Evolutionary conservation across 2,329 filamentous ascomycete species (phyloP), one percentile per base, ranked within the genome.

Genomic region (Ophiostoma quercus): DNA sequence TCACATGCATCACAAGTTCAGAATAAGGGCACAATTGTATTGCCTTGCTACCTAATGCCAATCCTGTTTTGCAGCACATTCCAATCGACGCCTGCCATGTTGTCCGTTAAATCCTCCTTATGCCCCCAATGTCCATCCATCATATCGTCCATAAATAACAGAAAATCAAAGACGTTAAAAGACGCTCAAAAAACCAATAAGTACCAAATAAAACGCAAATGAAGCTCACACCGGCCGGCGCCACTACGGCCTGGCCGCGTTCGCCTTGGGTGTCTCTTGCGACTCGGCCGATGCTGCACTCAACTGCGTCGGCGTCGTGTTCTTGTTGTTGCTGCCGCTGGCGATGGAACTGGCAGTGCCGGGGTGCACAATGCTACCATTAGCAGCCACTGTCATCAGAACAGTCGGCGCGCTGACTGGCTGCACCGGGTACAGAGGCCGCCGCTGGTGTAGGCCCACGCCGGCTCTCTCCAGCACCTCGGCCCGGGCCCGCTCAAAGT

Each of bases 401-500:
- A 70, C 54, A 0, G 37, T 41, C 22, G 65, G 62, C 19, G 62
- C 62, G 19, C 62, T 65, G 3, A 16, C 39, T 7, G 65, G 65
- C 65, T 43, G 65, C 39, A 65, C 60, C 6, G 67, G 51, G 5
- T 65, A 9, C 6, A 70, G 54, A n/a, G 29, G 51, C 63, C 67
- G 37, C 34, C 39, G 57, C 43, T 51, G 54, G 47, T 68, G 51
- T n/a, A 8, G 7, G 43, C 65, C 22, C 39, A 63, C 22, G 29
- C 68, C 68, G 7, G 37, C 29, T 2, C 60, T 22, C 12, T 39
- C 63, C 29, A 69, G 32, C 11, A 71, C 22, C 12, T 51, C 66
- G 8, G 69, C 77, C 60, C 85, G 80, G 72, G 76, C 81, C 68
- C 75, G 71, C 75, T 87, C 85, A 73, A 88, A 88, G 0, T 76